Evolutionary conservation across 345 rosid genomes (phyloP).

Genomic region (Citrus sp.): DNA sequence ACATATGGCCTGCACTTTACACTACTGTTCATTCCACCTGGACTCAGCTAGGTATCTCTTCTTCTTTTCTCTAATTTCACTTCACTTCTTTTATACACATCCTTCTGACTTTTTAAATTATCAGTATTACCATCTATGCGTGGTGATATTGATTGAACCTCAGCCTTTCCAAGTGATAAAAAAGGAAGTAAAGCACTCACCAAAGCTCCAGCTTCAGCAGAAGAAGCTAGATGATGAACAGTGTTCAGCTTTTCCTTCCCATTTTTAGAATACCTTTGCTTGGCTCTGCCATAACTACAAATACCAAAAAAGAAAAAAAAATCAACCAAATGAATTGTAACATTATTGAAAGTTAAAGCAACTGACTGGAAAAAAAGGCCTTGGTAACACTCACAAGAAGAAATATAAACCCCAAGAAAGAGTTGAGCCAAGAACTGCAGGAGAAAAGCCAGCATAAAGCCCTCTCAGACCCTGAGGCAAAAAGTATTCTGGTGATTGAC

Average conservation of each 20-base stretch:
- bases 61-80: background rate
- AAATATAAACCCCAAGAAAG: slow-evolving; percentile 89
- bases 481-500: background rate
- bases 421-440: slow-evolving; percentile 85
- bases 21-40: background rate
- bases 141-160: background rate
- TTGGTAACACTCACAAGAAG: slow-evolving; percentile 67
- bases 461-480: slow-evolving; percentile 71
- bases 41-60: background rate
- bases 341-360: background rate
- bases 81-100: background rate
- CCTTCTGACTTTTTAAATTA: background rate
- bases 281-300: slow-evolving; percentile 84
- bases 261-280: slow-evolving; percentile 62
- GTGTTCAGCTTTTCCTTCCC: slow-evolving; percentile 64
- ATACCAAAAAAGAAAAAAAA: background rate
- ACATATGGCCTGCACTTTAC: background rate
- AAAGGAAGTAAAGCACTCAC: slow-evolving; percentile 41
- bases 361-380: background rate
- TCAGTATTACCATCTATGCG: background rate
- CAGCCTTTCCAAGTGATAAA: slow-evolving; percentile 4
- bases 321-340: background rate
- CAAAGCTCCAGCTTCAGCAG: slow-evolving; percentile 96
- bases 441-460: slow-evolving; percentile 82
- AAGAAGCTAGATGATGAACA: slow-evolving; percentile 81